phyloP scores from a whole-genome alignment of 73 alveolate species.

The Paramecium octaurelia region DNA sequence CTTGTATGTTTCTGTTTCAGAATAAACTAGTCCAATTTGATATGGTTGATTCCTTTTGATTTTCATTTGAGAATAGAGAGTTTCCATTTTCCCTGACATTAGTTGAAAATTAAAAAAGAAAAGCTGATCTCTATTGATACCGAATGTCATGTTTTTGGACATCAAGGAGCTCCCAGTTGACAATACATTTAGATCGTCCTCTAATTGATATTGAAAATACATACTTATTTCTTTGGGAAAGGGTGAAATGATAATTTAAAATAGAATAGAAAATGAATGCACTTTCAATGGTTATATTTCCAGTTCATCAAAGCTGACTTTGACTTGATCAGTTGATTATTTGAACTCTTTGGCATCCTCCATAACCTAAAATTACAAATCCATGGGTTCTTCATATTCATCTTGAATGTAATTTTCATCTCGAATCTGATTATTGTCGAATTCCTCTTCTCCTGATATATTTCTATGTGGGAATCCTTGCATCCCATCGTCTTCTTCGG shows the following conservation, averaged over 20 bases:
- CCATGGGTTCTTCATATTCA: constrained; percentile 57
- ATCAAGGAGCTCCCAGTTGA: constrained; percentile 34
- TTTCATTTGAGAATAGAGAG: constrained; percentile 38
- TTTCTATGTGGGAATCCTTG: background rate
- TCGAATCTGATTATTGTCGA: background rate
- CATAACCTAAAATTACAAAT: constrained; percentile 22
- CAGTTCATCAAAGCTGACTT: constrained; percentile 34
- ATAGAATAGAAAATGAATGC: background rate
- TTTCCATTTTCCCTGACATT: constrained; percentile 20
- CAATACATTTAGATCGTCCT: constrained; percentile 26
- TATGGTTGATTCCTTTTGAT: constrained; percentile 1
- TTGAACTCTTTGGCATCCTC: background rate
- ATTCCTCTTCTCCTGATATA: background rate
- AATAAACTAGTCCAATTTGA: constrained; percentile 19
- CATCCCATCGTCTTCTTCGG: background rate
- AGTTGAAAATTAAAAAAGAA: background rate
- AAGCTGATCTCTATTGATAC: background rate
- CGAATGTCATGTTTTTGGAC: constrained; percentile 44
- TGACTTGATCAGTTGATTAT: constrained; percentile 15
- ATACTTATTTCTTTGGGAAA: constrained; percentile 44
- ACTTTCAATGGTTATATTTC: constrained; percentile 39
- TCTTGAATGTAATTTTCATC: constrained; percentile 12
- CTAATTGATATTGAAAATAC: background rate
- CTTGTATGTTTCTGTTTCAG: constrained; percentile 11
- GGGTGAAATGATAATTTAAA: background rate